Evolutionary conservation across 768 basidiomycete genomes (phyloP).

Genomic region (Amanita subjunquillea): DNA sequence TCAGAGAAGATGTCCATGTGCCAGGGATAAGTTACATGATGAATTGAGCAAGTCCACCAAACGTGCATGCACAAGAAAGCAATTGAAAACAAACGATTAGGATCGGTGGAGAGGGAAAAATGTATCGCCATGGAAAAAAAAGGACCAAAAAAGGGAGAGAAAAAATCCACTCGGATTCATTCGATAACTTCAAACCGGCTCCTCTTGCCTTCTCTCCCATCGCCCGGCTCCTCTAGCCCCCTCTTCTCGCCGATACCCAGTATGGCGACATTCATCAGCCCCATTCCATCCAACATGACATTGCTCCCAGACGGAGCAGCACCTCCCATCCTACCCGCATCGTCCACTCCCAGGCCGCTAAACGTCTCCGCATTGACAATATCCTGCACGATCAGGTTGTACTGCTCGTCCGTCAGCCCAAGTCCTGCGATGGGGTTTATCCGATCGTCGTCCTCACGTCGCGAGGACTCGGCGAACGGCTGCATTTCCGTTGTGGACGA

Average conservation of each 20-base stretch:
- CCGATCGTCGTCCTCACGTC: constrained; percentile 37
- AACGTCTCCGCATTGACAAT: constrained; percentile 55
- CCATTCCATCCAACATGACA: constrained; percentile 4
- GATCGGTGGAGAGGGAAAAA: too few relatives aligned
- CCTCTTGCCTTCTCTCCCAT: constrained; percentile 43
- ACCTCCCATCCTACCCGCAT: constrained; percentile 6
- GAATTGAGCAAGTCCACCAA: too few relatives aligned
- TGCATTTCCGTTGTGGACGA: background rate
- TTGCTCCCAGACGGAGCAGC: background rate
- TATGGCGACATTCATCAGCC: background rate
- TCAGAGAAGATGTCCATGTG: background rate
- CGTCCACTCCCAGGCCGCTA: constrained; percentile 9
- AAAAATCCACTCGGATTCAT: constrained; percentile 16
- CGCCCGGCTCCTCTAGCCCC: constrained; percentile 14
- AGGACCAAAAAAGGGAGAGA: background rate
- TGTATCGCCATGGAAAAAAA: background rate
- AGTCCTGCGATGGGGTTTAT: constrained; percentile 82
- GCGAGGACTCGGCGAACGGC: background rate
- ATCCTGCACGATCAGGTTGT: constrained; percentile 65
- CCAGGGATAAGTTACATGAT: background rate
- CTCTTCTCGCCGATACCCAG: constrained; percentile 2
- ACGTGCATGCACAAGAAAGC: background rate
- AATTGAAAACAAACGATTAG: background rate
- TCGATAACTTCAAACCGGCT: constrained; percentile 55
- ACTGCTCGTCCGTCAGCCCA: constrained; percentile 86